These are phyloP conservation scores for Clavispora vitiphila DNA, from an alignment of 805 yeast species.

Conservation along the genomic window DNA sequence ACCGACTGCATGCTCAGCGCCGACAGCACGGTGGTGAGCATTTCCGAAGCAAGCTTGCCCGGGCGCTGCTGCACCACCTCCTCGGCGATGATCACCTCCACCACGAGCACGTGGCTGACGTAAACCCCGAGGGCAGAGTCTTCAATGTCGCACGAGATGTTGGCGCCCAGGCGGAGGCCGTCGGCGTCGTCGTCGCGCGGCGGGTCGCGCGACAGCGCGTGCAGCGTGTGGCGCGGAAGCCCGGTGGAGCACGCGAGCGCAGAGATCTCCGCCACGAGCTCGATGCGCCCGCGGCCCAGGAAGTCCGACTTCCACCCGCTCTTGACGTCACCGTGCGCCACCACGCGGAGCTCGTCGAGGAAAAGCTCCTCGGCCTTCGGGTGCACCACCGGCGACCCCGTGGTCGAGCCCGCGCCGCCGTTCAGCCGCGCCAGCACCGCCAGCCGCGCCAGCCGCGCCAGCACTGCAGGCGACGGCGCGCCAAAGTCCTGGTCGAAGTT, in stretches of 20 bases:
- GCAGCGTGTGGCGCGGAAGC: slow-evolving; percentile 36
- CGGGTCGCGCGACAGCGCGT: slow-evolving; percentile 31
- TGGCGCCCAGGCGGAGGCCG: slow-evolving; percentile 37
- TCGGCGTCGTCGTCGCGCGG: slow-evolving; percentile 21
- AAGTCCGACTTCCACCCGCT: slow-evolving; percentile 96
- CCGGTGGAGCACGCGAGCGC: slow-evolving; percentile 58
- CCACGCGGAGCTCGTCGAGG: slow-evolving; percentile 67
- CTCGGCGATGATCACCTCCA: slow-evolving; percentile 93
- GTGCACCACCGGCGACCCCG: background rate
- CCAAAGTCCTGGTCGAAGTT: slow-evolving; percentile 16
- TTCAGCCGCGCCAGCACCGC: too few relatives aligned
- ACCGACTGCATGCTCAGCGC: slow-evolving; percentile 21
- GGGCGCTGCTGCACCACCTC: slow-evolving; percentile 50
- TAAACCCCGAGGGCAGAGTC: slow-evolving; percentile 77
- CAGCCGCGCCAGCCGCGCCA: background rate
- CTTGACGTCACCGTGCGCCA: slow-evolving; percentile 76
- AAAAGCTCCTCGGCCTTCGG: slow-evolving; percentile 29
- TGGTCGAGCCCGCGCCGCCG: too few relatives aligned
- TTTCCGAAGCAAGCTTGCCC: slow-evolving; percentile 2
- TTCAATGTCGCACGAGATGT: slow-evolving; percentile 72
- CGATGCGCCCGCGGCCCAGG: slow-evolving; percentile 70
- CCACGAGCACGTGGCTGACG: slow-evolving; percentile 70
- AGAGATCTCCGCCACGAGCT: slow-evolving; percentile 66
- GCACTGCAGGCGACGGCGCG: background rate
- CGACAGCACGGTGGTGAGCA: slow-evolving; percentile 24